Conservation (phyloP, 2,329 filamentous ascomycete species). For the Monosporascus sp. region DNA sequence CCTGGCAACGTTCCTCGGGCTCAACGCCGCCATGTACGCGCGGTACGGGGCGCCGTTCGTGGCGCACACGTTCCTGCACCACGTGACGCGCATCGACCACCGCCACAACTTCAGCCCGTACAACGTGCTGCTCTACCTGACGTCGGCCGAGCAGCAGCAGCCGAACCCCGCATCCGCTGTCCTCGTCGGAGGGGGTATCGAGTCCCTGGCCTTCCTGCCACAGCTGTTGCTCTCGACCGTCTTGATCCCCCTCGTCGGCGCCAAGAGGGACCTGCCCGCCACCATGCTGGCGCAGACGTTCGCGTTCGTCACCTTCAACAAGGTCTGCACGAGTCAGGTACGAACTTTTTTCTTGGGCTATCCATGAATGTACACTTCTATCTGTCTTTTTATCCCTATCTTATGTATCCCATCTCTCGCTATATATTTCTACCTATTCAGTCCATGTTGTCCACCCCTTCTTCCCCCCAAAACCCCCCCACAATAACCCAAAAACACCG, state of each 20-base stretch:
- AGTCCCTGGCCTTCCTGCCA: constrained; percentile 82
- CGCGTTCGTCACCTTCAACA: constrained; percentile 96
- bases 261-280: constrained; percentile 74
- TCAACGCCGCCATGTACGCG: constrained; percentile 76
- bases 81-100: constrained; percentile 88
- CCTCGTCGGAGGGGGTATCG: constrained; percentile 36
- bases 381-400: constrained; percentile 6
- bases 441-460: not conserved
- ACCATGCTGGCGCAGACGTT: constrained; percentile 95
- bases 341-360: constrained; percentile 18
- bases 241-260: constrained; percentile 68
- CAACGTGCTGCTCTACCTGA: constrained; percentile 84
- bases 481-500: not conserved
- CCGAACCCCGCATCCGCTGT: constrained; percentile 1
- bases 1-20: constrained; percentile 62
- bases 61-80: constrained; percentile 87
- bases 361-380: not conserved
- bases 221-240: constrained; percentile 77
- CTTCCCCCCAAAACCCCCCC: not conserved
- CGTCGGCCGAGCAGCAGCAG: constrained; percentile 53
- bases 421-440: not conserved
- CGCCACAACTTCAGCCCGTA: constrained; percentile 98
- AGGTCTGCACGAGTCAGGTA: constrained; percentile 97
- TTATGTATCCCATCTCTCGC: not conserved
- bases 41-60: constrained; percentile 78